Conservation (phyloP, 2,329 filamentous ascomycete species). For the Trichoderma sp. region DNA sequence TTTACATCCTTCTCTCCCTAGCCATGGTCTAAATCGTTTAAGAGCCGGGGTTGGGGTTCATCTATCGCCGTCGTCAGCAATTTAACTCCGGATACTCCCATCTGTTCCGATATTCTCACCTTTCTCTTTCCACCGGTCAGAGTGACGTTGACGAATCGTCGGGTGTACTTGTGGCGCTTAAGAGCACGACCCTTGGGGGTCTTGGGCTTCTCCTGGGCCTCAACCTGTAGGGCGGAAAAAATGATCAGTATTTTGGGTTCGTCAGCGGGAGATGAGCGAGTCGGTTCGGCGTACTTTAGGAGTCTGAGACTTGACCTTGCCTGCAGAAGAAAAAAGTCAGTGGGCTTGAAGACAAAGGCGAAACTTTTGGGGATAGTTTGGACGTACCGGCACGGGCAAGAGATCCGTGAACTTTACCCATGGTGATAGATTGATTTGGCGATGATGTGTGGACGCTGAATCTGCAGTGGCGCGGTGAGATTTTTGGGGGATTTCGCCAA, state of each 20-base stretch:
- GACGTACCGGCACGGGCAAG: constrained; percentile 75
- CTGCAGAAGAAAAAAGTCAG: constrained; percentile 61
- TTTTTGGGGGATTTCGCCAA: constrained; percentile 42
- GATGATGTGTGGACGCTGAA: constrained; percentile 41
- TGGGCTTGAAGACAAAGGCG: background rate
- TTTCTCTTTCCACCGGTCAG: constrained; percentile 98
- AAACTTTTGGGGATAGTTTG: constrained; percentile 19
- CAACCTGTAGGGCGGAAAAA: constrained; percentile 58
- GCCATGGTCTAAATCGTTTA: constrained; percentile 46
- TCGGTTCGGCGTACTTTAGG: constrained; percentile 68
- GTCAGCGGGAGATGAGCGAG: constrained; percentile 24
- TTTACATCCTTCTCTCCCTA: constrained; percentile 33
- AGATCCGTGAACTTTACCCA: constrained; percentile 94
- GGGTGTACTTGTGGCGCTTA: constrained; percentile 95
- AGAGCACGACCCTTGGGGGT: constrained; percentile 94
- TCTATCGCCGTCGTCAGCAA: constrained; percentile 48
- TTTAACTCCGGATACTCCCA: background rate
- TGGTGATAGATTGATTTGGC: constrained; percentile 54
- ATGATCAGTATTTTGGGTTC: constrained; percentile 35
- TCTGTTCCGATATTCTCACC: constrained; percentile 54
- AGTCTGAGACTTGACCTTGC: constrained; percentile 97
- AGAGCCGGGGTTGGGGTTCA: constrained; percentile 83
- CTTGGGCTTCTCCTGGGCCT: constrained; percentile 95
- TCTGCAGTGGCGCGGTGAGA: constrained; percentile 33
- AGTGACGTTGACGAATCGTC: constrained; percentile 97